Percentiles rank a stretch among this genome's conserved stretches.
Evolutionary conservation across 2,329 filamentous ascomycete species (phyloP).

Genomic region (Trichothecium roseum): DNA sequence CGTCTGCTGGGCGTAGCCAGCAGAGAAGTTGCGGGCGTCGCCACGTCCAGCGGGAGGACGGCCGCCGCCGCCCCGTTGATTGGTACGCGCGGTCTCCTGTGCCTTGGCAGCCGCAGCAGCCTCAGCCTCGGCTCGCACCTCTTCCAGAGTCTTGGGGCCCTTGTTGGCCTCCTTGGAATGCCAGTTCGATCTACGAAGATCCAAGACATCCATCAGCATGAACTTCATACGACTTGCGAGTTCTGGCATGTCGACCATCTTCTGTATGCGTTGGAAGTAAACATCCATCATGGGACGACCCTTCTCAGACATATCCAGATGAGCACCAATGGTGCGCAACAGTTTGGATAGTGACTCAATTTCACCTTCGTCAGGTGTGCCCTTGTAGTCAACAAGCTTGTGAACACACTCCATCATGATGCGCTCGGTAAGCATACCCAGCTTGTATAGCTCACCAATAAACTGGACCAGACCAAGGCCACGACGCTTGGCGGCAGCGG

Average conservation of each 20-base stretch:
- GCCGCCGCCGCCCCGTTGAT: conserved; percentile 56
- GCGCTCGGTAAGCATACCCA: conserved; percentile 94
- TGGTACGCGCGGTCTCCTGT: conserved; percentile 55
- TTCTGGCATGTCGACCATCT: conserved; percentile 68
- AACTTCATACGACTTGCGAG: conserved; percentile 84
- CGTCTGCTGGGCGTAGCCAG: conserved; percentile 58
- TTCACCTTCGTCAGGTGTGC: conserved; percentile 86
- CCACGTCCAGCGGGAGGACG: conserved; percentile 70
- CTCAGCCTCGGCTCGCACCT: conserved; percentile 76
- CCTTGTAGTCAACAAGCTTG: conserved; percentile 92
- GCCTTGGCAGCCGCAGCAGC: conserved; percentile 73
- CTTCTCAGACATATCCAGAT: conserved; percentile 75
- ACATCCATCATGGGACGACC: conserved; percentile 79
- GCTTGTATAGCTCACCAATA: conserved; percentile 98
- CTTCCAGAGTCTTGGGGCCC: conserved; percentile 91
- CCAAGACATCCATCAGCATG: conserved; percentile 92
- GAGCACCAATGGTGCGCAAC: conserved; percentile 79
- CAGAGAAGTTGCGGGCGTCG: conserved; percentile 76
- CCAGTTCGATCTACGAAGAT: conserved; percentile 72
- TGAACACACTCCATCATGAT: conserved; percentile 99
- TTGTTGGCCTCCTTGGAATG: conserved; percentile 81
- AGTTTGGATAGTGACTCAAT: conserved; percentile 93
- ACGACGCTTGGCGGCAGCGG: conserved; percentile 88
- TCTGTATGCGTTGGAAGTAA: conserved; percentile 84
- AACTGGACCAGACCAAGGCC: conserved; percentile 98